phyloP scores from a whole-genome alignment of 2,329 filamentous ascomycete species.

The Fusarium humuli region DNA sequence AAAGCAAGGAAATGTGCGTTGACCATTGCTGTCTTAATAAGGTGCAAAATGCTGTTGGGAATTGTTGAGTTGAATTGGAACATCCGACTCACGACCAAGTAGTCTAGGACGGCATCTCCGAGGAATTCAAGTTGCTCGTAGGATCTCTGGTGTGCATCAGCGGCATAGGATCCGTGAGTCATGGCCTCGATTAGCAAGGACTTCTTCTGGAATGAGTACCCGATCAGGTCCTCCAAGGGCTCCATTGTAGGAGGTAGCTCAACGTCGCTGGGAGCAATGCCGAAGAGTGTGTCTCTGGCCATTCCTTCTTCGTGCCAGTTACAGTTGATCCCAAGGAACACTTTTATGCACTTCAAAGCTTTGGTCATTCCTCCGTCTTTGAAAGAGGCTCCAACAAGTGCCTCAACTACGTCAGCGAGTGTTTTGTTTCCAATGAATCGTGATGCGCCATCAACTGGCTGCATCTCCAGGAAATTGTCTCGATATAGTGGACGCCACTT shows the following conservation, averaged over 20 bases:
- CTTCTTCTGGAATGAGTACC: slow-evolving; percentile 77
- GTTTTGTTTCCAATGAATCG: slow-evolving; percentile 76
- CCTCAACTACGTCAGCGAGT: slow-evolving; percentile 88
- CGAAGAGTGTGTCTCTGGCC: slow-evolving; percentile 58
- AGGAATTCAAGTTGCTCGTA: slow-evolving; percentile 87
- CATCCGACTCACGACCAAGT: slow-evolving; percentile 74
- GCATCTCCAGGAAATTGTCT: slow-evolving; percentile 49
- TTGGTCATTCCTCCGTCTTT: slow-evolving; percentile 74
- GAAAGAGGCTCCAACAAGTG: slow-evolving; percentile 82
- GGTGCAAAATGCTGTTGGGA: slow-evolving; percentile 73
- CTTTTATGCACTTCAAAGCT: slow-evolving; percentile 71
- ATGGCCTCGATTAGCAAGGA: slow-evolving; percentile 80
- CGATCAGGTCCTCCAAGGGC: slow-evolving; percentile 73
- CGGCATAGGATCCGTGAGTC: slow-evolving; percentile 76
- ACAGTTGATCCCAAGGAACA: slow-evolving; percentile 71
- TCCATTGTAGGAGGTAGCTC: slow-evolving; percentile 56
- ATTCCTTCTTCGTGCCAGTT: slow-evolving; percentile 61
- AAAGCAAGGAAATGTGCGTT: slow-evolving; percentile 87
- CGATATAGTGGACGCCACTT: slow-evolving; percentile 79
- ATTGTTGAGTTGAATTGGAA: slow-evolving; percentile 60
- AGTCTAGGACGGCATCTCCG: slow-evolving; percentile 87
- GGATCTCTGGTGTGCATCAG: slow-evolving; percentile 54
- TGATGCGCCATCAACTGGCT: slow-evolving; percentile 1
- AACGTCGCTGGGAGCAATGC: slow-evolving; percentile 51
- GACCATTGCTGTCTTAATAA: slow-evolving; percentile 78